Conservation (phyloP, 176 grass and related monocot genomes). For the Pontederia paniculata region DNA sequence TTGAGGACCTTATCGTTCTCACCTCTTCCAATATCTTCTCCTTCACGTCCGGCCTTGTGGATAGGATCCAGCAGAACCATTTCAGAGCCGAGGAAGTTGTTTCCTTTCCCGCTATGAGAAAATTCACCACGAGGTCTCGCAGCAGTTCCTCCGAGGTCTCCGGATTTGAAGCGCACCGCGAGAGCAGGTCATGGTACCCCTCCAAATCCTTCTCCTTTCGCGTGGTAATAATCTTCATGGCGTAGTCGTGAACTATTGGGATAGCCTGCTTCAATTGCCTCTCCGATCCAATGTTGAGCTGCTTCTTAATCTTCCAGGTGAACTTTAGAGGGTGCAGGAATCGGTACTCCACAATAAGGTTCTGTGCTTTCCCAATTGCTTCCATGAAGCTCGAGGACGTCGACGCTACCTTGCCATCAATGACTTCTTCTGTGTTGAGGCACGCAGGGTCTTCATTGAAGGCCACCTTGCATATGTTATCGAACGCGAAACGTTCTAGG, state of each 20-base stretch:
- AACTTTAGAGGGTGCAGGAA: neutral
- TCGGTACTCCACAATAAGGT: neutral
- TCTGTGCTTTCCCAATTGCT: neutral
- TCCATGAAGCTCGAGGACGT: neutral
- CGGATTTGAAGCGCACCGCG: neutral
- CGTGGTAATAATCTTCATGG: neutral
- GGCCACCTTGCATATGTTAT: conserved; percentile 1
- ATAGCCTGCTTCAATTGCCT: neutral
- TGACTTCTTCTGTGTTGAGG: neutral
- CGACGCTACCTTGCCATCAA: neutral
- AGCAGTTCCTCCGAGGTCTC: neutral
- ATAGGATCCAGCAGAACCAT: conserved; percentile 6
- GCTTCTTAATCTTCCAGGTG: neutral
- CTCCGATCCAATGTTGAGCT: neutral
- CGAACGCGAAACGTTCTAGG: conserved; percentile 3
- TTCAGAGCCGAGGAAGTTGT: neutral
- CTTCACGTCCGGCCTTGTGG: neutral
- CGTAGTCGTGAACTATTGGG: neutral
- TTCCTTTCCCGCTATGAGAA: neutral
- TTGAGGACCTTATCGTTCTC: neutral
- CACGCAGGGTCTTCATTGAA: neutral
- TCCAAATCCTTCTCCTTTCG: neutral
- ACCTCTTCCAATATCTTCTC: neutral
- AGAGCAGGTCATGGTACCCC: neutral
- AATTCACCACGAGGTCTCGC: neutral